Conservation (phyloP, 2,329 filamentous ascomycete genomes). For the Fragosphaeria purpurea region DNA sequence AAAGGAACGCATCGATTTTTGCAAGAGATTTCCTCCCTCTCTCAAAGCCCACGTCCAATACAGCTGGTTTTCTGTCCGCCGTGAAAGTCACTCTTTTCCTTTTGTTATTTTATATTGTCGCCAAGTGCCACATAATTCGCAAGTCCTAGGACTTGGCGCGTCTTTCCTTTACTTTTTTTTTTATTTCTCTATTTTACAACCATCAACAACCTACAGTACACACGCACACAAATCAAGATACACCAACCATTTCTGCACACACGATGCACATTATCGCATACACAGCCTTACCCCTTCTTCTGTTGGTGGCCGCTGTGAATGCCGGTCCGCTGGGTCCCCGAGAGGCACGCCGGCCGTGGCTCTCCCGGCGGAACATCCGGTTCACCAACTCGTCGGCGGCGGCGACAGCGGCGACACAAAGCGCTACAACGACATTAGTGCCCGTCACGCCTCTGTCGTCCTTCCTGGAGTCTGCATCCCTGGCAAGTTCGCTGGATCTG, state of each 20-base stretch:
- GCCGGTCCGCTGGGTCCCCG: conserved; percentile 16
- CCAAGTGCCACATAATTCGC: too few species aligned
- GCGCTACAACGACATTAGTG: too few species aligned
- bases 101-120: not conserved
- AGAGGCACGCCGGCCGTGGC: not conserved
- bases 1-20: not conserved
- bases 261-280: conserved; percentile 4
- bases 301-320: conserved; percentile 12
- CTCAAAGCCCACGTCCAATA: not conserved
- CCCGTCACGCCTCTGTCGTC: too few species aligned
- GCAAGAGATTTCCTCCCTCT: not conserved
- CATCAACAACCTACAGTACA: too few species aligned
- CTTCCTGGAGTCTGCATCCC: too few species aligned
- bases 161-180: not conserved
- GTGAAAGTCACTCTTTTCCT: not conserved
- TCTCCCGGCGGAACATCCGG: not conserved
- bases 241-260: too few species aligned
- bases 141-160: too few species aligned
- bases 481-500: not conserved
- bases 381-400: not conserved
- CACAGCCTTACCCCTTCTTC: conserved; percentile 6
- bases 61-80: conserved; percentile 1
- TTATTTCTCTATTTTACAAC: not conserved
- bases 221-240: too few species aligned
- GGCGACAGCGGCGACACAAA: too few species aligned